Evolutionary conservation across 495 filamentous ascomycete species (phyloP).

Genomic region (Neurospora sp.): DNA sequence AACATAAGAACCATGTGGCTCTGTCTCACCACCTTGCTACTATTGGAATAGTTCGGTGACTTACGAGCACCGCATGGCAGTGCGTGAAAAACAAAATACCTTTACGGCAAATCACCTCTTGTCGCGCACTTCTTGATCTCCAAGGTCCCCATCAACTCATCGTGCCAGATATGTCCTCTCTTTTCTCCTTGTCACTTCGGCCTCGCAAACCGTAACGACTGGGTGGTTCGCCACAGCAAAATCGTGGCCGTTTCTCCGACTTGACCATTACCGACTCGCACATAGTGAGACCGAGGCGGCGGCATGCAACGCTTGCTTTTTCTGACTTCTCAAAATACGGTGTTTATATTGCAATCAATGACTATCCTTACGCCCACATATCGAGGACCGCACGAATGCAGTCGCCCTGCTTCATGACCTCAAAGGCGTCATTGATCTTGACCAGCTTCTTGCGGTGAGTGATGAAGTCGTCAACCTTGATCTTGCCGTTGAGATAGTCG

Average conservation of each 20-base stretch:
- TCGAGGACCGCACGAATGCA: constrained; percentile 80
- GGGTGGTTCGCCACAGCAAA: background rate
- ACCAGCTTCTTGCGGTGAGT: constrained; percentile 78
- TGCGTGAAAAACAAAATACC: background rate
- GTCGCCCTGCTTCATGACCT: constrained; percentile 89
- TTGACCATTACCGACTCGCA: background rate
- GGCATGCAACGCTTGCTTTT: background rate
- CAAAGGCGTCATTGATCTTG: constrained; percentile 82
- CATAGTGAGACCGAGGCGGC: background rate
- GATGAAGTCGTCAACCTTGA: constrained; percentile 99
- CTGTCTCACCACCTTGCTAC: background rate
- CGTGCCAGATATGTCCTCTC: background rate
- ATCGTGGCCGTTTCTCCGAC: background rate
- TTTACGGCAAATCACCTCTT: background rate
- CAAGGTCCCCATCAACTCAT: background rate
- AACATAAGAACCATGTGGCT: background rate
- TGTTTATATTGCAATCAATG: background rate
- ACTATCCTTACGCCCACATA: constrained; percentile 35
- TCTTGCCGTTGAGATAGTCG: constrained; percentile 78
- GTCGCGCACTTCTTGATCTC: background rate
- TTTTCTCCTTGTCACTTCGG: background rate
- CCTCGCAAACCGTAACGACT: background rate
- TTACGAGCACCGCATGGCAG: background rate
- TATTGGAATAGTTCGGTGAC: background rate
- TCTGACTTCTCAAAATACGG: background rate